Percentiles rank a stretch among this genome's conserved stretches.
Conservation (phyloP, 208 protist species). For the Leishmania tropica region DNA sequence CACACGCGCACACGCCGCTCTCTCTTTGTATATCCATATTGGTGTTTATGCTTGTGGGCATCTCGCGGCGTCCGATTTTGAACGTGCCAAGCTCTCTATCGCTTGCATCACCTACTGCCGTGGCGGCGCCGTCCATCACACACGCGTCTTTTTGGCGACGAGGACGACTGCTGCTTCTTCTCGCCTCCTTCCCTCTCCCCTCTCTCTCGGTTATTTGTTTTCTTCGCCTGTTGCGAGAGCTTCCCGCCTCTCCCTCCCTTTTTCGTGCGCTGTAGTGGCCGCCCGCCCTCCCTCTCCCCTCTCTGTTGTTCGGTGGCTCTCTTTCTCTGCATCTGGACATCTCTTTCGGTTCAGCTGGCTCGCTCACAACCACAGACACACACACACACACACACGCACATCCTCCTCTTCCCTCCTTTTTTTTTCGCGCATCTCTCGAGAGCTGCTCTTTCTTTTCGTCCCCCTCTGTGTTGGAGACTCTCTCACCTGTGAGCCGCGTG, state of each 20-base stretch:
- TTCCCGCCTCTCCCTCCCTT: neutral
- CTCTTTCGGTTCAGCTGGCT: too few relatives aligned
- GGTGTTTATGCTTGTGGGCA: neutral
- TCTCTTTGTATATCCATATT: neutral
- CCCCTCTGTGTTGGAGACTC: neutral
- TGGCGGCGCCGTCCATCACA: neutral
- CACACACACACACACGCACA: neutral
- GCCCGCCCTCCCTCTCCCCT: too few relatives aligned
- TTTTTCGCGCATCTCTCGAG: neutral
- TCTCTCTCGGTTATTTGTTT: neutral
- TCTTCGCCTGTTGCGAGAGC: neutral
- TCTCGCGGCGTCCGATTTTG: neutral
- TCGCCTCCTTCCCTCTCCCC: neutral
- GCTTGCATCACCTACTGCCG: neutral
- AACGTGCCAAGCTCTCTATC: neutral
- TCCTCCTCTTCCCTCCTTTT: neutral
- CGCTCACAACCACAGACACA: too few relatives aligned
- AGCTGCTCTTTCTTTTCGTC: neutral
- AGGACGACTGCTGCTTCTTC: neutral
- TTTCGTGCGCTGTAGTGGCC: too few relatives aligned
- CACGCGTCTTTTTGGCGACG: neutral
- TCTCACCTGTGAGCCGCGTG: neutral
- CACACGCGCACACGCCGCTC: neutral
- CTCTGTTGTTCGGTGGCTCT: too few relatives aligned
- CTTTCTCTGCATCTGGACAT: too few relatives aligned